Evolutionary conservation across 768 basidiomycete species (phyloP).

Genomic region (Suillus subaureus): DNA sequence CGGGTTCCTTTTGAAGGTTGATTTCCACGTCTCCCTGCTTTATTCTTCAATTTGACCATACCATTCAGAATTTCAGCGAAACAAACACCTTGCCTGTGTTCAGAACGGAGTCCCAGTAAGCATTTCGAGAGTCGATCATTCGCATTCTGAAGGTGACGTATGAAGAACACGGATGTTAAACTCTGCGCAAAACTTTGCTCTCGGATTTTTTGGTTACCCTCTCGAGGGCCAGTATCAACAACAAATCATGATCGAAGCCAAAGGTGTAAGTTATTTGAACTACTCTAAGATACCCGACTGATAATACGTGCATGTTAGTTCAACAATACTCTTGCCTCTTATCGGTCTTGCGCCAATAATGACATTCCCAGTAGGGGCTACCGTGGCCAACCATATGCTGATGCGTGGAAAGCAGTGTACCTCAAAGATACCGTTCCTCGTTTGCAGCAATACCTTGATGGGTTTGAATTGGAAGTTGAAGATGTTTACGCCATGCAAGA

Average conservation of each 20-base stretch:
- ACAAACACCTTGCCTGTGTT: conserved; percentile 47
- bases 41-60: conserved; percentile 27
- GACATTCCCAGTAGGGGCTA: conserved; percentile 43
- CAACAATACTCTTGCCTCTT: conserved; percentile 50
- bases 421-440: conserved; percentile 62
- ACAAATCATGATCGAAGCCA: conserved; percentile 42
- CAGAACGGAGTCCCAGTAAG: conserved; percentile 52
- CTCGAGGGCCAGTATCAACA: conserved; percentile 46
- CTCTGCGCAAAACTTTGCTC: conserved; percentile 53
- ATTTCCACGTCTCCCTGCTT: conserved; percentile 6
- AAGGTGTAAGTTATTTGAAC: conserved; percentile 30
- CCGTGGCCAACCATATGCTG: conserved; percentile 53
- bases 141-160: neutral
- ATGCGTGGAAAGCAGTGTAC: conserved; percentile 69
- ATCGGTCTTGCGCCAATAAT: conserved; percentile 61
- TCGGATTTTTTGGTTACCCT: conserved; percentile 54
- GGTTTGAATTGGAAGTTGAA: conserved; percentile 58
- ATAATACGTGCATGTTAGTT: conserved; percentile 28
- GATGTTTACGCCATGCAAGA: conserved; percentile 77
- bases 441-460: conserved; percentile 54
- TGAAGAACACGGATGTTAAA: conserved; percentile 51
- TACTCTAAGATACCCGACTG: conserved; percentile 7
- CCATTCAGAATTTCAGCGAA: conserved; percentile 39
- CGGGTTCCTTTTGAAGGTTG: conserved; percentile 42
- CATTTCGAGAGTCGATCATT: neutral